Conservation (phyloP, 2,329 filamentous ascomycete genomes). For the Septoria petroselini region DNA sequence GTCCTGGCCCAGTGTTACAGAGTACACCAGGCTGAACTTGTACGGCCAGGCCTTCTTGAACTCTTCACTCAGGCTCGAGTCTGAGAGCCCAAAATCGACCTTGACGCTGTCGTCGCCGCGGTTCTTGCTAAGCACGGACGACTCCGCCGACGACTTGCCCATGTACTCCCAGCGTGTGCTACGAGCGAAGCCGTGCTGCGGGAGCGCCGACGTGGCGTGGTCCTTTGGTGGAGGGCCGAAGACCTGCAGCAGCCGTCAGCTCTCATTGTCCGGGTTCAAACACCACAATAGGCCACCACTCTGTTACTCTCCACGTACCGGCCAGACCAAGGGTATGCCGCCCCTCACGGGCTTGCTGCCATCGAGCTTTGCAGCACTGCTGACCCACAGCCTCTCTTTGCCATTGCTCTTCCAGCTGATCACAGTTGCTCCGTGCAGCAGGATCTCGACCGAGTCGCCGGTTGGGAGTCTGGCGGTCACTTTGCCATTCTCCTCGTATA, state of each 20-base stretch:
- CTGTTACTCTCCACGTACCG: constrained; percentile 55
- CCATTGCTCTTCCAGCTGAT: constrained; percentile 84
- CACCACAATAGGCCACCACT: too few species aligned
- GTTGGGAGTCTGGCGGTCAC: constrained; percentile 79
- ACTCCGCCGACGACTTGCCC: constrained; percentile 75
- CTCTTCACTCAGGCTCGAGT: constrained; percentile 65
- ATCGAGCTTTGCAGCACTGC: constrained; percentile 64
- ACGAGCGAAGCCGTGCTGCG: constrained; percentile 93
- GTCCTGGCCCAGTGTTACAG: constrained; percentile 47
- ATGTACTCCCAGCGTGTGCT: constrained; percentile 90
- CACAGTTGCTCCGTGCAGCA: constrained; percentile 90
- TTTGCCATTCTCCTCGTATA: constrained; percentile 67
- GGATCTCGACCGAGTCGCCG: constrained; percentile 79
- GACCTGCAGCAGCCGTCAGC: constrained; percentile 53
- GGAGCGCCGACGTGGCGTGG: constrained; percentile 72
- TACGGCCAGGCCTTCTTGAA: constrained; percentile 74
- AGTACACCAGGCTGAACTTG: constrained; percentile 84
- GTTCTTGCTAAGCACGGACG: constrained; percentile 41
- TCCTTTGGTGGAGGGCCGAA: constrained; percentile 75
- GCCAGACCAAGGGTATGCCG: constrained; percentile 89
- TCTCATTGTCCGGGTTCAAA: not conserved
- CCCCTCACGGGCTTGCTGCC: constrained; percentile 87
- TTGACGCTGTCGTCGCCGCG: constrained; percentile 68
- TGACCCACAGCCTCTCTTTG: constrained; percentile 41
- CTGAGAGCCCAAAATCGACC: constrained; percentile 89